A percentile compares a stretch with the other conserved stretches of the same genome.
Conservation (phyloP, 176 grass and related monocot genomes). For the Melocanna baccifera region DNA sequence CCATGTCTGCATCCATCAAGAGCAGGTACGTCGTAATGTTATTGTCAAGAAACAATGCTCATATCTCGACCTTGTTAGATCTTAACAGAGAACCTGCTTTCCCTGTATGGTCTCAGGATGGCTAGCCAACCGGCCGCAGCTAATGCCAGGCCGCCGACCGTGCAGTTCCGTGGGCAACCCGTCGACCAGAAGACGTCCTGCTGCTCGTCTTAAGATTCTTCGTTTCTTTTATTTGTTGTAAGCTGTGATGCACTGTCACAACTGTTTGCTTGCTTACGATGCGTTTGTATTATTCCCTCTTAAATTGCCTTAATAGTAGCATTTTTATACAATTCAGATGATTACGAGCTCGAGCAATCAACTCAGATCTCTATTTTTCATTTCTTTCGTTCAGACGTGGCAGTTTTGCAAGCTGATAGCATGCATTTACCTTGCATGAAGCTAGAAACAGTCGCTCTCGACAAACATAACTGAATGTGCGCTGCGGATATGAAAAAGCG, state of each 20-base stretch:
- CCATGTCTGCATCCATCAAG: conserved; percentile 48
- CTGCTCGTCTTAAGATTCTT: conserved; percentile 48
- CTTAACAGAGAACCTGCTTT: neutral
- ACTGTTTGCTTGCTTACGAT: neutral
- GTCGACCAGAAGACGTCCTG: conserved; percentile 50
- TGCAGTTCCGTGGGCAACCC: conserved; percentile 62
- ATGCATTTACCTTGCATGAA: neutral
- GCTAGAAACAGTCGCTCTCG: too few species aligned
- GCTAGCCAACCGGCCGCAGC: conserved; percentile 59
- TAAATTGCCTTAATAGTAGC: neutral
- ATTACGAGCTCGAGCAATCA: neutral
- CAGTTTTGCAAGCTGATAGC: neutral
- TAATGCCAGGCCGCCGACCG: conserved; percentile 36
- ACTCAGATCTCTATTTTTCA: neutral
- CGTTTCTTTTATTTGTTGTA: neutral
- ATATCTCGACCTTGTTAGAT: neutral
- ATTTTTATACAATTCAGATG: neutral
- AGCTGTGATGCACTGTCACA: neutral
- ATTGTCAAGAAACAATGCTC: neutral
- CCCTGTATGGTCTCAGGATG: conserved; percentile 45
- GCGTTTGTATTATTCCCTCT: neutral
- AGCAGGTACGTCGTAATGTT: conserved; percentile 27
- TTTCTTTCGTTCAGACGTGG: neutral
- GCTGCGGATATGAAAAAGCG: too few species aligned
- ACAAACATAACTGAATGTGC: neutral